Conservation (phyloP, 2,329 filamentous ascomycete genomes). For the Fusarium tuaranense region DNA sequence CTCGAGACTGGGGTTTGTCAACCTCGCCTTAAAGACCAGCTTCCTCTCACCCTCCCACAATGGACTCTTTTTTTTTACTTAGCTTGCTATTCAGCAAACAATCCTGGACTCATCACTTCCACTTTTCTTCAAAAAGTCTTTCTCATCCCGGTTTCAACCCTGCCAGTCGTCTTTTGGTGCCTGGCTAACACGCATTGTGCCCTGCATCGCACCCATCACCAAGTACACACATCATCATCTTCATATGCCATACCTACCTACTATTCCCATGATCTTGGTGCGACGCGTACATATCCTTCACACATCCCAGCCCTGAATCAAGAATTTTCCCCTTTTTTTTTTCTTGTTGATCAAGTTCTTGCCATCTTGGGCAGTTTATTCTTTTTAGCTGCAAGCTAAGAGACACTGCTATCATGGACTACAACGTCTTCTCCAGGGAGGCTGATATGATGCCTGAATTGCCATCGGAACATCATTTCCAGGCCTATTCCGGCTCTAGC, state of each 20-base stretch:
- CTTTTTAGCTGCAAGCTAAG: background rate
- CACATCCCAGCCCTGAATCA: background rate
- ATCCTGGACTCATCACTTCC: background rate
- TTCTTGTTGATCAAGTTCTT: background rate
- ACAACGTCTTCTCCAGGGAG: background rate
- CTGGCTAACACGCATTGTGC: slow-evolving; percentile 23
- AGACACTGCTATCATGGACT: slow-evolving; percentile 9
- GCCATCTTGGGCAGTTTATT: background rate
- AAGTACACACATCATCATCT: background rate
- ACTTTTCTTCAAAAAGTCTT: background rate
- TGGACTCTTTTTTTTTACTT: background rate
- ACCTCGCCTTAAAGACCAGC: slow-evolving; percentile 29
- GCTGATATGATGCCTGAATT: background rate
- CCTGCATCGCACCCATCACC: slow-evolving; percentile 15
- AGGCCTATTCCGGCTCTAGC: background rate
- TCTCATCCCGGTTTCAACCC: background rate
- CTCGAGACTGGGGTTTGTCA: slow-evolving; percentile 13
- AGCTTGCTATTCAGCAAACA: background rate
- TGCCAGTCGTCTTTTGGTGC: slow-evolving; percentile 5
- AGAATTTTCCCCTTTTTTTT: background rate
- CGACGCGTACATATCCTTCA: background rate
- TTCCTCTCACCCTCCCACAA: slow-evolving; percentile 27
- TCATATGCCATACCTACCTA: background rate
- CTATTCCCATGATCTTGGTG: background rate
- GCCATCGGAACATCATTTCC: background rate